Evolutionary conservation across 2,329 filamentous ascomycete species (phyloP).

Genomic region (Beauveria medogensis): DNA sequence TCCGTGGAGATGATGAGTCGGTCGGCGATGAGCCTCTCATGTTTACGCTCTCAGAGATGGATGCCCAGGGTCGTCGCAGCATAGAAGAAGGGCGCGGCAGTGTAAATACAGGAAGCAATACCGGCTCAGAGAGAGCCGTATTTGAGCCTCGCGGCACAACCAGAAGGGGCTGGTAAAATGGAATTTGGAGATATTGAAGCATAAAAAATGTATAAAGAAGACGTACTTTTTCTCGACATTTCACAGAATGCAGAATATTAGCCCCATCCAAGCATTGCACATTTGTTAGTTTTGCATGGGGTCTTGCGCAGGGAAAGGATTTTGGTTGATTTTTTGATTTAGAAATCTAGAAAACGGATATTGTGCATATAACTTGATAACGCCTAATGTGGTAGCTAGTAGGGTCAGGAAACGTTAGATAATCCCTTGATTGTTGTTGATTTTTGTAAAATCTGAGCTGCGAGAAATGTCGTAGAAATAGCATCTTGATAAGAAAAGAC

Average conservation of each 20-base stretch:
- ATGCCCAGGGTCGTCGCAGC: slow-evolving; percentile 48
- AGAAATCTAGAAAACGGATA: too few relatives aligned
- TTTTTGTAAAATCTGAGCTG: too few relatives aligned
- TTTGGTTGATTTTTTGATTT: too few relatives aligned
- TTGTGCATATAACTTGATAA: too few relatives aligned
- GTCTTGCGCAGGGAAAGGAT: background rate
- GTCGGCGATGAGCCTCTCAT: slow-evolving; percentile 61
- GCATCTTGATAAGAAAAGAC: too few relatives aligned
- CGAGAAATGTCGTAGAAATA: too few relatives aligned
- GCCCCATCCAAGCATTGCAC: background rate
- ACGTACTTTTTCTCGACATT: background rate
- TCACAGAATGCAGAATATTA: background rate
- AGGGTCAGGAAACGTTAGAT: too few relatives aligned
- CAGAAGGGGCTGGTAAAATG: slow-evolving; percentile 28
- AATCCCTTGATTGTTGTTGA: too few relatives aligned
- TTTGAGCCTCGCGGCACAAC: slow-evolving; percentile 32
- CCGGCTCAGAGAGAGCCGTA: slow-evolving; percentile 30
- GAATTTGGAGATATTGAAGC: background rate
- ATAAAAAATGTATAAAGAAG: background rate
- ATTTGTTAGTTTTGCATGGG: background rate
- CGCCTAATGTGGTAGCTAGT: too few relatives aligned
- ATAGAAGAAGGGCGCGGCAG: slow-evolving; percentile 44
- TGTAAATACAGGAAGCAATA: slow-evolving; percentile 20
- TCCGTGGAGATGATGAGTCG: slow-evolving; percentile 39
- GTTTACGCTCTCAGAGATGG: slow-evolving; percentile 67